Evolutionary conservation across 352 stramenopile species (phyloP).

Genomic region (Phytophthora quininea): DNA sequence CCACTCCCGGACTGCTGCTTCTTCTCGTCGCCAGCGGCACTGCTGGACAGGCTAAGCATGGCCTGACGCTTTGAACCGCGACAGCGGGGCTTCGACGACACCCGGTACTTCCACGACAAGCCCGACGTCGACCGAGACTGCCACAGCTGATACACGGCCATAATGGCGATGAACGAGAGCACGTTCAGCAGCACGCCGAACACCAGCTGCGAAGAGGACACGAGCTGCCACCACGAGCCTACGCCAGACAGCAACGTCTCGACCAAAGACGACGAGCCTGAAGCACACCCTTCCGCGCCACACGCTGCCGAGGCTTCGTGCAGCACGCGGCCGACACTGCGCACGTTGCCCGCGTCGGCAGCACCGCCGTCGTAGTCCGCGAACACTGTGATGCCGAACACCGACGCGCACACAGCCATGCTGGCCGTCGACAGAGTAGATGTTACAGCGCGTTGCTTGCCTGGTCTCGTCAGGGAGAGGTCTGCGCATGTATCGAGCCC

Average conservation of each 20-base stretch:
- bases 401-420: constrained; percentile 69
- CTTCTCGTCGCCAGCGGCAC: constrained; percentile 5
- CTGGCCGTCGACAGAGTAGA: constrained; percentile 61
- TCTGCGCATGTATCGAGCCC: constrained; percentile 27
- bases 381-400: constrained; percentile 82
- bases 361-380: constrained; percentile 55
- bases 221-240: constrained; percentile 49
- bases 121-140: constrained; percentile 27
- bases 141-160: constrained; percentile 68
- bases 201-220: constrained; percentile 67
- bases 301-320: constrained; percentile 59
- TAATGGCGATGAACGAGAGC: constrained; percentile 71
- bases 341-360: constrained; percentile 46
- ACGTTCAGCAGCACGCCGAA: constrained; percentile 77
- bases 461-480: constrained; percentile 24
- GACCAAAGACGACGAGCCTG: constrained; percentile 31
- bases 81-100: not conserved
- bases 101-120: constrained; percentile 15
- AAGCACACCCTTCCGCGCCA: constrained; percentile 34
- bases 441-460: constrained; percentile 45
- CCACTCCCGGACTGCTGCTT: not conserved
- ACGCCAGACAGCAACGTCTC: constrained; percentile 40
- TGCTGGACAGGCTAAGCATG: not conserved
- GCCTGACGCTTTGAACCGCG: not conserved
- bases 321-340: constrained; percentile 61